Evolutionary conservation across 2,329 filamentous ascomycete species (phyloP).

Genomic region (Ilyonectria robusta): DNA sequence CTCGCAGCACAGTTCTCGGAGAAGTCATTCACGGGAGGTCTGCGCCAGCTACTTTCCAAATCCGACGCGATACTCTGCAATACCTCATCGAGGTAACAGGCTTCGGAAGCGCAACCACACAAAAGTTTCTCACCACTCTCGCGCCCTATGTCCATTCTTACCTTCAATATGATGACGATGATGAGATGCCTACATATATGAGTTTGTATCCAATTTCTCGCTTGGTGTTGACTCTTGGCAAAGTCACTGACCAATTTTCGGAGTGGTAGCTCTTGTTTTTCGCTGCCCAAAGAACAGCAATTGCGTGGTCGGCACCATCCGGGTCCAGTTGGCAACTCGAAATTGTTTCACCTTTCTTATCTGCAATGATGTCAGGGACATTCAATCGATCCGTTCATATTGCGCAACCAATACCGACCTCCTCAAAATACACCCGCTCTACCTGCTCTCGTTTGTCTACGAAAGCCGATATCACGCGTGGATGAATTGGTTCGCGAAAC

Average conservation of each 20-base stretch:
- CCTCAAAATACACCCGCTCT: slow-evolving; percentile 27
- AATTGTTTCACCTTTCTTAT: slow-evolving; percentile 11
- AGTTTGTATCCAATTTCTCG: slow-evolving; percentile 6
- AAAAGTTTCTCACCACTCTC: slow-evolving; percentile 13
- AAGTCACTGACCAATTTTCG: background rate
- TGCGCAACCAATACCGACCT: slow-evolving; percentile 6
- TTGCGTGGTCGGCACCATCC: background rate
- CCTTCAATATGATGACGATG: slow-evolving; percentile 15
- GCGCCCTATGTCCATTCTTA: slow-evolving; percentile 8
- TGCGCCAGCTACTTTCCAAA: background rate
- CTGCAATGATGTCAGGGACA: background rate
- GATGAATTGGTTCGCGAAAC: slow-evolving; percentile 6
- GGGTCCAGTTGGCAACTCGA: background rate
- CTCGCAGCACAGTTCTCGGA: slow-evolving; percentile 1
- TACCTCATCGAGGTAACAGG: slow-evolving; percentile 4
- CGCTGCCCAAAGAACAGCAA: slow-evolving; percentile 4
- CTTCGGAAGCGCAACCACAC: background rate
- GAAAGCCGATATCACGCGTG: slow-evolving; percentile 17
- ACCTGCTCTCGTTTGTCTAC: slow-evolving; percentile 22
- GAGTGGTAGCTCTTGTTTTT: slow-evolving; percentile 2
- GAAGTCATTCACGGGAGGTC: background rate
- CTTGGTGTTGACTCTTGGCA: background rate
- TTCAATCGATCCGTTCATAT: background rate
- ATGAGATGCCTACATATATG: slow-evolving; percentile 12
- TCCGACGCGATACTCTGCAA: slow-evolving; percentile 7